Percentiles rank a stretch among this genome's conserved stretches.
Evolutionary conservation across 2,329 filamentous ascomycete genomes (phyloP).

Genomic region (Aureobasidium uvarum): DNA sequence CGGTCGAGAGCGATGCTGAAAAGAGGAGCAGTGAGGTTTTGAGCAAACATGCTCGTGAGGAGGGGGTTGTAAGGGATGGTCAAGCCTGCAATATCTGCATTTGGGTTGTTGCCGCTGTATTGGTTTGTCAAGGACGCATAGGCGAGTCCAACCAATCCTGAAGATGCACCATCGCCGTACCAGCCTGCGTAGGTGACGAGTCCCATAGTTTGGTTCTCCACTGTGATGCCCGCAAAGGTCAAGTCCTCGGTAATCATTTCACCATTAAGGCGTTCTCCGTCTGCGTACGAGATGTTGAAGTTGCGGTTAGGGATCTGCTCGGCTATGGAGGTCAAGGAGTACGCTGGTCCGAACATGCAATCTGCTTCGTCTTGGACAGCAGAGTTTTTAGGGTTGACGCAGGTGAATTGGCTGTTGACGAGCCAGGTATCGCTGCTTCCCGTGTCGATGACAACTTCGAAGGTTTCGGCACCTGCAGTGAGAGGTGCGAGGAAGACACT

Average conservation of each 20-base stretch:
- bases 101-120: constrained; percentile 36
- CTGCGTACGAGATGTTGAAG: constrained; percentile 48
- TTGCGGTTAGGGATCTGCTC: constrained; percentile 42
- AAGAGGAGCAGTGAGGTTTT: constrained; percentile 45
- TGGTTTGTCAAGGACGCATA: constrained; percentile 52
- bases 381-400: constrained; percentile 33
- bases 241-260: constrained; percentile 44
- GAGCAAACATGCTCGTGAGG: constrained; percentile 51
- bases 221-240: constrained; percentile 48
- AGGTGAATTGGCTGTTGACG: constrained; percentile 38
- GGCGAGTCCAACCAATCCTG: constrained; percentile 53
- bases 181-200: constrained; percentile 42
- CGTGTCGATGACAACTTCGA: constrained; percentile 48
- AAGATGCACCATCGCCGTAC: constrained; percentile 40
- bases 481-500: constrained; percentile 37
- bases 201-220: constrained; percentile 48
- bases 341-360: constrained; percentile 38
- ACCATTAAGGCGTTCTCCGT: constrained; percentile 44
- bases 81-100: constrained; percentile 30
- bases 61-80: constrained; percentile 49
- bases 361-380: constrained; percentile 27
- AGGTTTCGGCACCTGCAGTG: constrained; percentile 34
- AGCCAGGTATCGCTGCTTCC: constrained; percentile 53
- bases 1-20: constrained; percentile 52
- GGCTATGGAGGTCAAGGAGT: constrained; percentile 39